Conservation (phyloP, 805 yeast genomes). For the Metschnikowia dekortorum region DNA sequence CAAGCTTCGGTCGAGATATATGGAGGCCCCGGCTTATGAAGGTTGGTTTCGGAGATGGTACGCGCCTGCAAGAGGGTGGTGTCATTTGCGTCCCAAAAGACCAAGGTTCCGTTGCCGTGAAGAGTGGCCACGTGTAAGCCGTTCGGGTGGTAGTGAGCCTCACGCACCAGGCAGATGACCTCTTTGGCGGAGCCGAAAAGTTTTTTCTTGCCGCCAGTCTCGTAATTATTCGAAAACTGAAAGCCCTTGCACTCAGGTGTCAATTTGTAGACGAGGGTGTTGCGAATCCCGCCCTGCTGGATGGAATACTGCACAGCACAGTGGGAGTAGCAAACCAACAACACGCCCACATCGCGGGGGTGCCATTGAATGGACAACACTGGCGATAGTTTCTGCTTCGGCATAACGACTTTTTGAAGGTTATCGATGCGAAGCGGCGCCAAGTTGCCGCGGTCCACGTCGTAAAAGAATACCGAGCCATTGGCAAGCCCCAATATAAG, state of each 20-base stretch:
- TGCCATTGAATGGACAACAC: slow-evolving; percentile 71
- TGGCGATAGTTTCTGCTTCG: slow-evolving; percentile 56
- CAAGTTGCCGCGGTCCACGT: slow-evolving; percentile 70
- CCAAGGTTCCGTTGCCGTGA: slow-evolving; percentile 79
- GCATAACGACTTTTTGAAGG: slow-evolving; percentile 57
- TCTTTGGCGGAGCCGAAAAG: slow-evolving; percentile 35
- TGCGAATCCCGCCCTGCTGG: slow-evolving; percentile 53
- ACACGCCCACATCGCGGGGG: slow-evolving; percentile 81
- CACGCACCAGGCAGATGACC: slow-evolving; percentile 28
- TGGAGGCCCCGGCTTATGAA: slow-evolving; percentile 49
- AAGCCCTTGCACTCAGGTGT: slow-evolving; percentile 67
- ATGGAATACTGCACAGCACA: slow-evolving; percentile 69
- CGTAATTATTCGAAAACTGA: slow-evolving; percentile 24
- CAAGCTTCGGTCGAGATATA: slow-evolving; percentile 7
- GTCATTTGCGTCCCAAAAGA: slow-evolving; percentile 86
- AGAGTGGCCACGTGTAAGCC: slow-evolving; percentile 79
- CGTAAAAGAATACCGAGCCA: slow-evolving; percentile 69
- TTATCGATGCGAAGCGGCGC: slow-evolving; percentile 68
- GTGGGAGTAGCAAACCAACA: slow-evolving; percentile 69
- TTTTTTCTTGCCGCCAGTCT: slow-evolving; percentile 39
- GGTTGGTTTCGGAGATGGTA: slow-evolving; percentile 57
- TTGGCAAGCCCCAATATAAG: slow-evolving; percentile 71
- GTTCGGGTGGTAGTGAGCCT: slow-evolving; percentile 86
- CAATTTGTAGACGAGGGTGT: slow-evolving; percentile 55
- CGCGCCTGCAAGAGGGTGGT: slow-evolving; percentile 76